These are phyloP conservation scores for Neostapfia colusana DNA, from an alignment of 176 grass and related monocot species.

Conservation along the genomic window DNA sequence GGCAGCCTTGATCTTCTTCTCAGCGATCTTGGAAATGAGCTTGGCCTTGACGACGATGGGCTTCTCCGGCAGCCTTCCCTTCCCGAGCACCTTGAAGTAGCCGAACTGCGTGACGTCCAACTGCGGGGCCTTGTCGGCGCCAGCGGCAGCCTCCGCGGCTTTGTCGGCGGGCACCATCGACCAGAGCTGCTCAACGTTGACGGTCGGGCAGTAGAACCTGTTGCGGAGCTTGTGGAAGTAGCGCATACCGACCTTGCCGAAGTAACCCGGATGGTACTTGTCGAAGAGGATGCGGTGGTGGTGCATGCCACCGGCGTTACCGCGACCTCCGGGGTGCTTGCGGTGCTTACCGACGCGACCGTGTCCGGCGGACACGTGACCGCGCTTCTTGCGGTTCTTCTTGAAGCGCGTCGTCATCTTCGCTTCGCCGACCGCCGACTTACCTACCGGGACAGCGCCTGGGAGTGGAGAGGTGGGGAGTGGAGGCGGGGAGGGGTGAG, in stretches of 20 bases:
- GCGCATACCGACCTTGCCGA: conserved; percentile 96
- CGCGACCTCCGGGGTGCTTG: conserved; percentile 85
- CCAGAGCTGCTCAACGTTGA: conserved; percentile 83
- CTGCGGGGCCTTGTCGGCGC: conserved; percentile 54
- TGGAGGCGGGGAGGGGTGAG: conserved; percentile 25
- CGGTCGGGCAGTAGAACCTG: conserved; percentile 64
- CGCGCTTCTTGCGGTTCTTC: conserved; percentile 97
- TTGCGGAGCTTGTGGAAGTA: conserved; percentile 95
- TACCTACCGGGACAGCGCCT: conserved; percentile 17
- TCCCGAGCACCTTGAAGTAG: conserved; percentile 94
- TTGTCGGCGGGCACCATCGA: conserved; percentile 75
- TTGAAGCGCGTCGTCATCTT: conserved; percentile 82
- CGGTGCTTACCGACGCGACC: conserved; percentile 94
- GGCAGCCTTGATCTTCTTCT: conserved; percentile 97
- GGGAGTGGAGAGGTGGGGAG: background rate
- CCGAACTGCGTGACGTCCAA: conserved; percentile 83
- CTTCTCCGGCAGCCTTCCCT: conserved; percentile 59
- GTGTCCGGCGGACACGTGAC: conserved; percentile 86
- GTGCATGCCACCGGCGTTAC: conserved; percentile 96
- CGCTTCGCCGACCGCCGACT: conserved; percentile 33
- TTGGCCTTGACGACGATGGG: conserved; percentile 92
- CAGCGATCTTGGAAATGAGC: conserved; percentile 87
- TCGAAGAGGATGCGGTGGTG: conserved; percentile 98
- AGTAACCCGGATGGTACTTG: conserved; percentile 90
- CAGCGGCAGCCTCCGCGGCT: conserved; percentile 45